Evolutionary conservation across 768 basidiomycete species (phyloP), one percentile per base, ranked within the genome.

Genomic region (Mycena vitilis): DNA sequence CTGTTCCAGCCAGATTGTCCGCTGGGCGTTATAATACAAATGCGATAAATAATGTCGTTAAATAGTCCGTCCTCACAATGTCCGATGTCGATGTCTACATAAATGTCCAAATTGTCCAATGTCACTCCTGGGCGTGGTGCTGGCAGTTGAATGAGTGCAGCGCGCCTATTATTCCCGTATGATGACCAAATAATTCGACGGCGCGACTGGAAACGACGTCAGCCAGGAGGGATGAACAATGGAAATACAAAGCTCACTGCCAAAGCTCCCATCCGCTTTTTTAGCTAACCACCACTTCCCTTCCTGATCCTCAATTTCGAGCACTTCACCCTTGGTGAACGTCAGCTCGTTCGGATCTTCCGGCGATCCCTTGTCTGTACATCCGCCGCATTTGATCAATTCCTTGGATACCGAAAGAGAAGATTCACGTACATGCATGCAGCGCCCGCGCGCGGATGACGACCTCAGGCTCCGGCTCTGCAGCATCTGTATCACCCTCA

Each of bases 261-360:
- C 91, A 65, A 83, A 73, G 6, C 76, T 75, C 60, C 92, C 93
- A 74, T 94, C 90, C 4, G 78, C 45, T 75, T 87, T 92, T 73
- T 82, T 87, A 20, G 89, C 92, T 73, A 91, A 90, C 93, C 94
- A 95, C 94, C 94, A 95, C 75, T 94, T 93, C n/a, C 91, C 92
- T 8, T 75, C 69, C 62, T 89, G 89, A 76, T 97, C 95, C 51
- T 92, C 75, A 52, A 98, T 89, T 60, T 94, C 89, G 63, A 98
- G 82, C 5, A 91, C 82, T 73, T 98, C 96, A 30, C 94, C 94
- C 79, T 95, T 95, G 53, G 81, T 76, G 78, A 98, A 96, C 23
- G 90, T 88, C 10, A 98, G 86, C 77, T 98, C 96, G 74, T 90
- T 92, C 2, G 94, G 90, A 75, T 98, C 96, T 42, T 91, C 88